Percentiles rank a stretch among this genome's conserved stretches.
These are phyloP conservation scores for Eleusine coracana DNA, from an alignment of 176 grass and related monocot species.

Conservation along the genomic window DNA sequence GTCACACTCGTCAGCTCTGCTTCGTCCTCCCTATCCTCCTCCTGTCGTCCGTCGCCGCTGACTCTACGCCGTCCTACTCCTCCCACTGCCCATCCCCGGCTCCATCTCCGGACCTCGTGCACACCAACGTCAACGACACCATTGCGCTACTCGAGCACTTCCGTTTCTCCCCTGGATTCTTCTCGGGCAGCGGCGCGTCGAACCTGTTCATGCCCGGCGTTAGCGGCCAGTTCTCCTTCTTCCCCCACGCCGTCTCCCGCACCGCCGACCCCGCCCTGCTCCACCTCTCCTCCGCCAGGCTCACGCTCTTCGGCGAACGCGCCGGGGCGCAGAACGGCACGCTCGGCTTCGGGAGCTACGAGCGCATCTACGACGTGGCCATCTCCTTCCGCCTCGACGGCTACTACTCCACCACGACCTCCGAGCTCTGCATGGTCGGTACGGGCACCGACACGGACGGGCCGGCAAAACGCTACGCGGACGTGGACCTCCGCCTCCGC, in stretches of 20 bases:
- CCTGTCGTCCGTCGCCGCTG: slow-evolving; percentile 30
- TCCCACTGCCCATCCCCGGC: background rate
- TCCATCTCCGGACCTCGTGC: background rate
- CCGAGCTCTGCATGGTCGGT: slow-evolving; percentile 62
- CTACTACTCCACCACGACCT: background rate
- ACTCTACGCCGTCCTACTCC: background rate
- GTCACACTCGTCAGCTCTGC: background rate
- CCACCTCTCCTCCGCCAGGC: slow-evolving; percentile 34
- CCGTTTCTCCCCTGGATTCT: background rate
- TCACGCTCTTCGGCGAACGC: slow-evolving; percentile 42
- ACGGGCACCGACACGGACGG: slow-evolving; percentile 28
- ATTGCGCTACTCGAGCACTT: background rate
- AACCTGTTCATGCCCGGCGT: background rate
- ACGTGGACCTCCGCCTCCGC: slow-evolving; percentile 41
- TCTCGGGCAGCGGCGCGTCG: background rate
- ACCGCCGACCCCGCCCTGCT: slow-evolving; percentile 8
- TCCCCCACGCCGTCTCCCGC: background rate
- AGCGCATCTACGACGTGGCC: background rate
- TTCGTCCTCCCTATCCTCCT: background rate
- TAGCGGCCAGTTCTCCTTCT: slow-evolving; percentile 43
- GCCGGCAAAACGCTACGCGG: background rate
- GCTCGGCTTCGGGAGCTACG: background rate
- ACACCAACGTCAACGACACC: background rate
- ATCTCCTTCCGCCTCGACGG: slow-evolving; percentile 32
- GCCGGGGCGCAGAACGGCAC: background rate